These are phyloP conservation scores for Canavalia ensiformis DNA, from an alignment of 306 rosid genomes.

Conservation along the genomic window DNA sequence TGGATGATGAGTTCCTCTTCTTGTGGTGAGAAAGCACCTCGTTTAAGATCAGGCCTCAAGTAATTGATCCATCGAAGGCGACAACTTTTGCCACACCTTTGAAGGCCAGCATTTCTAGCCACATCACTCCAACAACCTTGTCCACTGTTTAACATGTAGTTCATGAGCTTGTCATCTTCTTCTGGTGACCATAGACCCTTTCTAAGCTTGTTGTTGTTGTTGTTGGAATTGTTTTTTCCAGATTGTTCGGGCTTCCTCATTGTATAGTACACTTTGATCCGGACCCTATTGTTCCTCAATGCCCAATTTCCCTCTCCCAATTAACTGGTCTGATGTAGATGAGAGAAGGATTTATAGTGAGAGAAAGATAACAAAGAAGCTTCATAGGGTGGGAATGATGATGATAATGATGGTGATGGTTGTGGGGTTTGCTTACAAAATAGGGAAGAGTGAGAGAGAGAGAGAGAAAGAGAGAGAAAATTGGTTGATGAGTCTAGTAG, in stretches of 20 bases:
- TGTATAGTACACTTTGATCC: conserved; percentile 1
- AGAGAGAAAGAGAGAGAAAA: conserved; percentile 42
- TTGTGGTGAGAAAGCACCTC: conserved; percentile 89
- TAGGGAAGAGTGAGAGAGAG: conserved; percentile 63
- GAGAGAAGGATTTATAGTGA: conserved; percentile 63
- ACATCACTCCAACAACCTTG: conserved; percentile 97
- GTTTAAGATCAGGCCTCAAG: conserved; percentile 89
- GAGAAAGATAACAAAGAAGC: conserved; percentile 57
- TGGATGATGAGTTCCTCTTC: conserved; percentile 91
- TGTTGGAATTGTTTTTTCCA: conserved; percentile 33
- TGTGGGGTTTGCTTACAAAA: conserved; percentile 96
- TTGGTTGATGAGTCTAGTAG: conserved; percentile 97
- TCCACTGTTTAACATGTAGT: conserved; percentile 81
- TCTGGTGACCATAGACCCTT: conserved; percentile 98
- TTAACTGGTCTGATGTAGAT: conserved; percentile 49
- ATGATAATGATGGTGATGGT: conserved; percentile 63
- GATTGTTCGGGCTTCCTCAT: conserved; percentile 82
- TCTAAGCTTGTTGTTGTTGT: conserved; percentile 54
- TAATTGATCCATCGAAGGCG: conserved; percentile 95
- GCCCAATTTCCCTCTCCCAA: conserved; percentile 11
- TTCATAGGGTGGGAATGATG: conserved; percentile 73
- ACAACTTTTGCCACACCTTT: conserved; percentile 94
- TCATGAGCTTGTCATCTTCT: conserved; percentile 89
- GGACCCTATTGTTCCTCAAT: neutral
- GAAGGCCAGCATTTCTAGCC: conserved; percentile 87